These are phyloP conservation scores for Diaporthe destruens DNA, from an alignment of 2,329 filamentous ascomycete species.

Conservation along the genomic window DNA sequence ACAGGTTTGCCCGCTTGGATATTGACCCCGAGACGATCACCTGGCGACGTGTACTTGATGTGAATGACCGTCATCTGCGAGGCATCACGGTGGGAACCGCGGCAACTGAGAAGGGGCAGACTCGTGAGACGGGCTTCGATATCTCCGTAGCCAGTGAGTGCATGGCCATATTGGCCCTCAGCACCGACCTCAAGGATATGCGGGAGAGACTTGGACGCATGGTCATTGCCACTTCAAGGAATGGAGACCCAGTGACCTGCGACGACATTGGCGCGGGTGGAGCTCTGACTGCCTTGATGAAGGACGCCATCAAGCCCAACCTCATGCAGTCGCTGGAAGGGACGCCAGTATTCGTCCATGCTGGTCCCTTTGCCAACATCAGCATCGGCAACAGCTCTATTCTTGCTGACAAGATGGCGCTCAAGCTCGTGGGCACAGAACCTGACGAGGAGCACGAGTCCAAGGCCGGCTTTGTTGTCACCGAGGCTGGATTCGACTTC, in stretches of 20 bases:
- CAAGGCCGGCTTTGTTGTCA: constrained; percentile 93
- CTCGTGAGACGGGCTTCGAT: constrained; percentile 92
- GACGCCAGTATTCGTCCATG: constrained; percentile 97
- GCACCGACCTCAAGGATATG: constrained; percentile 88
- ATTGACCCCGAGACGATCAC: constrained; percentile 98
- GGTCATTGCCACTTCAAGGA: constrained; percentile 90
- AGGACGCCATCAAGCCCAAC: constrained; percentile 98
- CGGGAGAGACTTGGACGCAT: constrained; percentile 93
- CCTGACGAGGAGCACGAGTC: constrained; percentile 85
- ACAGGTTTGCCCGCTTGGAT: constrained; percentile 89
- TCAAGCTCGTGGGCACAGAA: constrained; percentile 96
- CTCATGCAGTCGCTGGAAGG: constrained; percentile 98
- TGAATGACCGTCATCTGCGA: constrained; percentile 95
- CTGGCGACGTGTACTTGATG: constrained; percentile 95
- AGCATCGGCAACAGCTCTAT: constrained; percentile 97
- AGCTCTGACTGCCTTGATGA: constrained; percentile 94
- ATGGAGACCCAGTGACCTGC: constrained; percentile 92
- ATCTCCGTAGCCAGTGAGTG: constrained; percentile 98
- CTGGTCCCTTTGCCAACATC: constrained; percentile 98
- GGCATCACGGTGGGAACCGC: constrained; percentile 91
- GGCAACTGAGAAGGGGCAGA: constrained; percentile 89
- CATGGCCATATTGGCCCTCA: constrained; percentile 97
- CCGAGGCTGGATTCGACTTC: constrained; percentile 98
- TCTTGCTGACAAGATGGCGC: constrained; percentile 91
- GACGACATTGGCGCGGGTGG: constrained; percentile 95